phyloP scores from a whole-genome alignment of 2,329 filamentous ascomycete species.

The Pseudogymnoascus sp. region DNA sequence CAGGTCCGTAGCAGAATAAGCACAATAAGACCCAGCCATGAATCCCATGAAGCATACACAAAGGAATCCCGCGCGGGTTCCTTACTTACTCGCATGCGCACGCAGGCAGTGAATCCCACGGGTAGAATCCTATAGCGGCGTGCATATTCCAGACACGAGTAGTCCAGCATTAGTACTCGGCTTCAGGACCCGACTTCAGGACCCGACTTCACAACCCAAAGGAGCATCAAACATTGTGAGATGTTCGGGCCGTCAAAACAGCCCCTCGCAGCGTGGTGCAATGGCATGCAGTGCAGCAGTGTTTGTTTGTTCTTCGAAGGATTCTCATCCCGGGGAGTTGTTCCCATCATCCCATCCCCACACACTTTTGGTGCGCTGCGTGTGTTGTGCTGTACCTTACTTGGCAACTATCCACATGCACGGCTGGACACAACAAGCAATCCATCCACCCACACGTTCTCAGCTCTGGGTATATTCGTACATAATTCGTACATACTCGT shows the following conservation, averaged over 20 bases:
- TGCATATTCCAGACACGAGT: neutral
- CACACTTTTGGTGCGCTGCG: neutral
- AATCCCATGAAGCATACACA: neutral
- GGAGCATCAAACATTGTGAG: neutral
- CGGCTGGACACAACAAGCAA: neutral
- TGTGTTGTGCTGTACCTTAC: neutral
- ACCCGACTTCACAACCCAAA: neutral
- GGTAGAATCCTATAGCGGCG: neutral
- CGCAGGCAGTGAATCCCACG: neutral
- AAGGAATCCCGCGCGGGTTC: neutral
- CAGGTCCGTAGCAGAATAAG: neutral
- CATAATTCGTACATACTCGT: neutral
- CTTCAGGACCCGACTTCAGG: neutral
- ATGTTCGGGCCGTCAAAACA: neutral
- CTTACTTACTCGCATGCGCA: neutral
- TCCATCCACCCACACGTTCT: neutral
- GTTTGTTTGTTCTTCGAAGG: neutral
- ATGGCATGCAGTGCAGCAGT: neutral
- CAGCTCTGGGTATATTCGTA: neutral
- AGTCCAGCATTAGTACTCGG: neutral
- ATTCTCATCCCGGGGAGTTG: neutral
- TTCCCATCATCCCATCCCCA: neutral
- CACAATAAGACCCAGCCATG: neutral
- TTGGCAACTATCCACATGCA: neutral
- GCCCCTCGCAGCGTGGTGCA: neutral